These are phyloP conservation scores for Pseudogymnoascus sp. DNA, from an alignment of 2,329 filamentous ascomycete species.

Conservation along the genomic window DNA sequence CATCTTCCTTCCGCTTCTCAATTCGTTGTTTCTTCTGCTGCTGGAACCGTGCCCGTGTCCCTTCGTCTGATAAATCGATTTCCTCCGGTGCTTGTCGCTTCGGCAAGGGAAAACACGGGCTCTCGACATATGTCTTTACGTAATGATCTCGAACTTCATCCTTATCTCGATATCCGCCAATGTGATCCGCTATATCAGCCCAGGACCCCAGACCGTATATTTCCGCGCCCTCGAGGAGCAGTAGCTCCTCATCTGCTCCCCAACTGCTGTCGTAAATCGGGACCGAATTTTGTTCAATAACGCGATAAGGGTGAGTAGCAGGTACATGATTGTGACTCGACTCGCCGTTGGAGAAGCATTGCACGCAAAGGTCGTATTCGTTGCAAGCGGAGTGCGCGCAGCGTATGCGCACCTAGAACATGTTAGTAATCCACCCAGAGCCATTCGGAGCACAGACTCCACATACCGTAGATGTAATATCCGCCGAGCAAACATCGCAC, in stretches of 20 bases:
- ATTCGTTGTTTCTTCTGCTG: conserved; percentile 86
- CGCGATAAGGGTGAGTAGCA: conserved; percentile 75
- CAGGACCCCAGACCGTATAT: conserved; percentile 95
- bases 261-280: conserved; percentile 92
- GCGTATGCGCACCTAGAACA: conserved; percentile 74
- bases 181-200: conserved; percentile 97
- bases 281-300: conserved; percentile 97
- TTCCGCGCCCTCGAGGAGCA: conserved; percentile 87
- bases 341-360: conserved; percentile 81
- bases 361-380: conserved; percentile 95
- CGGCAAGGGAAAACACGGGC: conserved; percentile 75
- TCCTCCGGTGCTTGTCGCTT: conserved; percentile 71
- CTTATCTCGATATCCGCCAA: conserved; percentile 87
- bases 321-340: conserved; percentile 79
- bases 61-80: conserved; percentile 65
- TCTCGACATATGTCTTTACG: conserved; percentile 77
- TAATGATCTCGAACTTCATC: conserved; percentile 97
- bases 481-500: conserved; percentile 91
- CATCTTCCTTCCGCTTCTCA: conserved; percentile 79
- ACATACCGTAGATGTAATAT: conserved; percentile 92
- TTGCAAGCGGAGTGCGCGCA: conserved; percentile 77
- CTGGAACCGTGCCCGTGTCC: conserved; percentile 89
- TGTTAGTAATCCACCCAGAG: neutral
- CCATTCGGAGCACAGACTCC: conserved; percentile 6
- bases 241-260: conserved; percentile 94